Percentiles rank a stretch among this genome's conserved stretches.
phyloP scores from a whole-genome alignment of 176 grass and related monocot genomes.

The Oropetium thomaeum region DNA sequence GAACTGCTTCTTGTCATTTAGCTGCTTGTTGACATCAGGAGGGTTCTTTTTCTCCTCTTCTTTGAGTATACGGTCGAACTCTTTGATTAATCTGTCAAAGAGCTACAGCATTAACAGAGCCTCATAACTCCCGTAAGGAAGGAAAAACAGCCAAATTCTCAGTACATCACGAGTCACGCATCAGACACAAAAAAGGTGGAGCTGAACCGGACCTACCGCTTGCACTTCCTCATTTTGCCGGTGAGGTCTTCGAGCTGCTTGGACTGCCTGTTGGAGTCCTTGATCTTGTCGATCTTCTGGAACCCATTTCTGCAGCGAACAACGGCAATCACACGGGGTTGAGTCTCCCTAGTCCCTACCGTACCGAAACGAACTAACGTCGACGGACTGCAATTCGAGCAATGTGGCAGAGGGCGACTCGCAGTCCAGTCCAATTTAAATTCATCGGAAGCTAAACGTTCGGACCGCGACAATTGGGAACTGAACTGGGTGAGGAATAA shows the following conservation, averaged over 20 bases:
- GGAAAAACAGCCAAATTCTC: background rate
- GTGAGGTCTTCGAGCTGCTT: constrained; percentile 93
- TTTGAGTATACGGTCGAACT: constrained; percentile 80
- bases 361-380: no score
- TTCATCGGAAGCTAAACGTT: background rate
- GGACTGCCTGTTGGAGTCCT: constrained; percentile 88
- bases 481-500: background rate
- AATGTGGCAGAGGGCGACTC: background rate
- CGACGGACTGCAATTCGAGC: background rate
- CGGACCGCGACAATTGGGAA: background rate
- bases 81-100: constrained; percentile 71
- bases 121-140: background rate
- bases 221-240: constrained; percentile 93
- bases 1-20: constrained; percentile 96
- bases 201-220: constrained; percentile 47
- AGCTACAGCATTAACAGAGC: background rate
- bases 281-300: constrained; percentile 98
- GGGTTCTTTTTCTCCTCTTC: constrained; percentile 69
- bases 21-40: constrained; percentile 84
- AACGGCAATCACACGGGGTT: background rate
- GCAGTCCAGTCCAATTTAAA: background rate
- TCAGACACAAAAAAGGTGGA: background rate
- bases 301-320: constrained; percentile 85
- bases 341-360: no score
- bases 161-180: background rate